These are phyloP conservation scores for Lithospermum erythrorhizon DNA, from an alignment of 257 asterid species.

Conservation along the genomic window DNA sequence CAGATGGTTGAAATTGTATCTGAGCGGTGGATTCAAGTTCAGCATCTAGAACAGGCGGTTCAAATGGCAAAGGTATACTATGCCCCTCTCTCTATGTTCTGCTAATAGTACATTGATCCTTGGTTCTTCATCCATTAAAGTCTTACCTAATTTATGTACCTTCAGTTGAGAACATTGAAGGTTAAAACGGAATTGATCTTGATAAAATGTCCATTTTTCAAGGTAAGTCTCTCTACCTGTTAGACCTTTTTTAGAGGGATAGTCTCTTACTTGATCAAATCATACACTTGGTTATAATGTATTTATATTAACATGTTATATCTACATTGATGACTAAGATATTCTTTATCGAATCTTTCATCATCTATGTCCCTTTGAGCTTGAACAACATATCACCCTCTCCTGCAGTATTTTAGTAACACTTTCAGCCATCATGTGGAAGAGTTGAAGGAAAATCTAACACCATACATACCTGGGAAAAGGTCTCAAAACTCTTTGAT, in stretches of 20 bases:
- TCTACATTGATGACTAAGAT: no score
- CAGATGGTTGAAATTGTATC: slow-evolving; percentile 57
- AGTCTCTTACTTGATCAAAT: no score
- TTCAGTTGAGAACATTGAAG: slow-evolving; percentile 46
- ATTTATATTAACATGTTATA: no score
- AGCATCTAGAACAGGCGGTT: slow-evolving; percentile 87
- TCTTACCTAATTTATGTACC: not conserved
- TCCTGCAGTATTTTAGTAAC: slow-evolving; percentile 31
- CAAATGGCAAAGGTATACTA: slow-evolving; percentile 59
- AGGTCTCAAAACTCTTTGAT: slow-evolving; percentile 28
- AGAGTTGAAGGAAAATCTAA: slow-evolving; percentile 27
- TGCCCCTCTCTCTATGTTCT: not conserved
- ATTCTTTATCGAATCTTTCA: no score
- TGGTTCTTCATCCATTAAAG: not conserved
- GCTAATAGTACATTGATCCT: not conserved
- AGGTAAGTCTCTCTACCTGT: slow-evolving; percentile 23
- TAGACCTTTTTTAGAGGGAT: no score
- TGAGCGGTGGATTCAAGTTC: slow-evolving; percentile 90
- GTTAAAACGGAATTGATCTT: slow-evolving; percentile 33
- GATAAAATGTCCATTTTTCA: slow-evolving; percentile 55
- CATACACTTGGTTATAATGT: no score
- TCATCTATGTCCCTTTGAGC: not conserved
- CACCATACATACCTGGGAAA: slow-evolving; percentile 23
- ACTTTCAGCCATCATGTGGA: slow-evolving; percentile 17
- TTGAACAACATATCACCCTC: not conserved